A percentile compares a stretch with the other conserved stretches of the same genome.
Conservation (phyloP, 306 rosid species). For the Ceratonia siliqua region DNA sequence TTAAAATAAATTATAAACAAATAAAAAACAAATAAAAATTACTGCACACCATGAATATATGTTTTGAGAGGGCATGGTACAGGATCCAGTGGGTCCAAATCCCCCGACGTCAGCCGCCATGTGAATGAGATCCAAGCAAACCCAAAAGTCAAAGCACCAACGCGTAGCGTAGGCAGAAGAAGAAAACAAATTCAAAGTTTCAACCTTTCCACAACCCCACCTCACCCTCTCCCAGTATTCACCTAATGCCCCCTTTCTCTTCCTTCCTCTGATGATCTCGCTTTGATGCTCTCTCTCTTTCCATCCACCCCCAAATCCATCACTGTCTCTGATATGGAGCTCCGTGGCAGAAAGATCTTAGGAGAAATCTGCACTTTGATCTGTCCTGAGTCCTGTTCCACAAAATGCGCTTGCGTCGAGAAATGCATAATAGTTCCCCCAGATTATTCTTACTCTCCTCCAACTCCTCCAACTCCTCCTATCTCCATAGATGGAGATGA, state of each 20-base stretch:
- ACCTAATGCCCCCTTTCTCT: constrained; percentile 16
- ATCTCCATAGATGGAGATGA: neutral
- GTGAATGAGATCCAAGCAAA: too few relatives aligned
- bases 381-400: neutral
- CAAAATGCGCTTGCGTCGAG: constrained; percentile 10
- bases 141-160: too few relatives aligned
- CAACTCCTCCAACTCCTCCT: constrained; percentile 13
- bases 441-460: neutral
- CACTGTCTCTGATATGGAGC: constrained; percentile 36
- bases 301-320: neutral
- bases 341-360: constrained; percentile 32
- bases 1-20: too few relatives aligned
- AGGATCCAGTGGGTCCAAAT: too few relatives aligned
- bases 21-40: too few relatives aligned
- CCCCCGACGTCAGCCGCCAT: too few relatives aligned
- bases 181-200: too few relatives aligned
- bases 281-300: constrained; percentile 5
- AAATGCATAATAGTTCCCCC: neutral
- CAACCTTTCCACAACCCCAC: neutral
- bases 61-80: too few relatives aligned
- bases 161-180: too few relatives aligned
- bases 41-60: too few relatives aligned
- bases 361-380: neutral
- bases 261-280: neutral
- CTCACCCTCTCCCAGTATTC: neutral